Base-by-base conservation (phyloP, 345 rosid species). In the Syzygium oleosum region DNA sequence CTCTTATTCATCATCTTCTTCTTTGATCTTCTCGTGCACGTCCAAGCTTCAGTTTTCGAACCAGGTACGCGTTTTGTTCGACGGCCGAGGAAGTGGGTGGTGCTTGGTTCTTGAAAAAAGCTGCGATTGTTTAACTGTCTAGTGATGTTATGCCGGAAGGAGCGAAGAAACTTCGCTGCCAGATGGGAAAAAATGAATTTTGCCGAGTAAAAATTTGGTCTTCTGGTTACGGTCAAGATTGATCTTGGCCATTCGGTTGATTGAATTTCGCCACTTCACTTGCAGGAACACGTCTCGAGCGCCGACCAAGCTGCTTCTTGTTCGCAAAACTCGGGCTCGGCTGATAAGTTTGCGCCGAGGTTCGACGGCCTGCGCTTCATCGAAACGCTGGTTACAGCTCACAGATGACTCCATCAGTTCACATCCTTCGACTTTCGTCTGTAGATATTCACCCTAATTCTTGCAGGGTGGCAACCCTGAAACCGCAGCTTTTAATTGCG, bases 381-480 rank as follows among this genome's bases (percentile, higher is more conserved):
- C 16, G 99, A 96, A 90, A 96, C 99, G n/a, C 93, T 97, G 91
- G 90, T 97, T 84, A 97, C 99, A 52, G 96, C 96, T 90, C 99
- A 97, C 86, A 92, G 98, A 91, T 97, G 86, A 93, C 65, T 15
- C 29, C n/a, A 19, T 38, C 38, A 21, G 49, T 16, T 10, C 38
- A 19, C 29, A 21, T 78, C 51, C 19, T 54, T 54, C 29, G 84
- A 51, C 46, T 41, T 21, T 19, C 12, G 43, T 38, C 43, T 43
- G 65, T 61, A 25, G 53, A 87, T 61, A 59, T 80, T 88, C 4
- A 19, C 83, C 83, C 83, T 25, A 73, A 73, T 73, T 73, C 83
- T 73, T 73, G 83, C 46, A 1, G 43, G 79, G 79, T 68, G 79
- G 79, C 79, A 17, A 31, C 79, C 14, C 54, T 31, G 85, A 29